Evolutionary conservation across 2,329 filamentous ascomycete species (phyloP).

Genomic region (Fusarium transvaalense): DNA sequence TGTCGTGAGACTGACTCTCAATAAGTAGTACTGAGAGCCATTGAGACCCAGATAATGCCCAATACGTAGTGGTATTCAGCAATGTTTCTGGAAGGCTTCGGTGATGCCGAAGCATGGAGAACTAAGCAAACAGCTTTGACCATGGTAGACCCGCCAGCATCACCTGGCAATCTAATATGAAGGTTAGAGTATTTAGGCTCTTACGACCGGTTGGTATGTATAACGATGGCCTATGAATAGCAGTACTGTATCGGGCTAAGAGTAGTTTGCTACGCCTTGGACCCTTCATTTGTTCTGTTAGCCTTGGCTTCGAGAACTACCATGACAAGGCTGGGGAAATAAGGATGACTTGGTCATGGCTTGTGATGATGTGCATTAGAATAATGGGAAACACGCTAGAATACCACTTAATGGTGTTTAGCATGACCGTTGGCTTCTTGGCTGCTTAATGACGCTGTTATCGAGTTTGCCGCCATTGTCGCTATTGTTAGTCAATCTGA

Average conservation of each 20-base stretch:
- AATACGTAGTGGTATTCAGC: not conserved
- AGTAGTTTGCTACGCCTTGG: conserved; percentile 2
- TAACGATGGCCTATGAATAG: conserved; percentile 18
- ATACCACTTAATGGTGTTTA: not conserved
- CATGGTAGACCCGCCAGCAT: conserved; percentile 1
- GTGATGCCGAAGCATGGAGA: conserved; percentile 30
- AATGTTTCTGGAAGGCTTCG: conserved; percentile 38
- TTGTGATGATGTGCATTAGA: conserved; percentile 38
- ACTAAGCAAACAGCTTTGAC: conserved; percentile 4
- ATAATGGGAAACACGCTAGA: conserved; percentile 33
- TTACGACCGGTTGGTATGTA: conserved; percentile 5
- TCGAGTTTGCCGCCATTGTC: not conserved
- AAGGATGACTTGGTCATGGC: conserved; percentile 19
- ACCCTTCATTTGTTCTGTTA: not conserved
- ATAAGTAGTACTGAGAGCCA: not conserved
- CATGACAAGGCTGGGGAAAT: conserved; percentile 29
- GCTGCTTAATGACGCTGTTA: not conserved
- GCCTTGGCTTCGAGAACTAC: conserved; percentile 9
- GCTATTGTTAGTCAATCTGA: conserved; percentile 1
- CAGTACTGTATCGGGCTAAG: not conserved
- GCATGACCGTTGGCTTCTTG: not conserved
- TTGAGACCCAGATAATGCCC: not conserved
- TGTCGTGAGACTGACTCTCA: not conserved
- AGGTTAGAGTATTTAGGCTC: conserved; percentile 11
- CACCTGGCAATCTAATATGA: conserved; percentile 17